Conservation (phyloP, 352 stramenopile genomes). For the Saprolegnia diclina region DNA sequence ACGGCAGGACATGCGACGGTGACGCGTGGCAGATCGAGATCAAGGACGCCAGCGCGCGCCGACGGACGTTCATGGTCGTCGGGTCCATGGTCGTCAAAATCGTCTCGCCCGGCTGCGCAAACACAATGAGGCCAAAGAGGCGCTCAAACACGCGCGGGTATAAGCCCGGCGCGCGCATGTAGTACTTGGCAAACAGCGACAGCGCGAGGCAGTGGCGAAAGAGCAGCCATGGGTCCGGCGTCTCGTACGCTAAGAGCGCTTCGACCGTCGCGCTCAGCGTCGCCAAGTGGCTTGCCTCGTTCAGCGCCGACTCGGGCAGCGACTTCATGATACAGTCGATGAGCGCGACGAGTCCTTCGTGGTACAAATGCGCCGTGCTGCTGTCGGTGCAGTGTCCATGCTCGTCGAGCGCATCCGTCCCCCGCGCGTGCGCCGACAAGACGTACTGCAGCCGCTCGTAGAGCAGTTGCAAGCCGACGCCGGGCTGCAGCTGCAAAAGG, state of each 20-base stretch:
- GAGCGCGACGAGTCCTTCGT: slow-evolving; percentile 65
- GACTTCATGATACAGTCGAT: slow-evolving; percentile 77
- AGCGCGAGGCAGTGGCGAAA: slow-evolving; percentile 66
- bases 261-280: slow-evolving; percentile 45
- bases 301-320: slow-evolving; percentile 39
- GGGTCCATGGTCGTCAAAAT: slow-evolving; percentile 58
- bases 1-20: slow-evolving; percentile 62
- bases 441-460: slow-evolving; percentile 56
- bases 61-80: slow-evolving; percentile 65
- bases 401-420: slow-evolving; percentile 46
- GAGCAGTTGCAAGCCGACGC: slow-evolving; percentile 44
- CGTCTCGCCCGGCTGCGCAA: slow-evolving; percentile 57
- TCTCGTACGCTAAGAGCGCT: slow-evolving; percentile 49
- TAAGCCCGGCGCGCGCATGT: slow-evolving; percentile 47
- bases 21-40: slow-evolving; percentile 75
- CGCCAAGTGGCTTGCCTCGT: slow-evolving; percentile 40
- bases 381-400: slow-evolving; percentile 51
- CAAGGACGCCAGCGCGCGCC: slow-evolving; percentile 57
- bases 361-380: slow-evolving; percentile 63
- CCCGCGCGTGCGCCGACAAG: slow-evolving; percentile 38
- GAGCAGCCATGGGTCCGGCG: slow-evolving; percentile 57
- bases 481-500: slow-evolving; percentile 52
- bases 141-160: slow-evolving; percentile 71
- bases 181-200: slow-evolving; percentile 70
- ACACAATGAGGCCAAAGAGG: slow-evolving; percentile 68